phyloP scores from a whole-genome alignment of 257 asterid species.

The Nemophila menziesii region DNA sequence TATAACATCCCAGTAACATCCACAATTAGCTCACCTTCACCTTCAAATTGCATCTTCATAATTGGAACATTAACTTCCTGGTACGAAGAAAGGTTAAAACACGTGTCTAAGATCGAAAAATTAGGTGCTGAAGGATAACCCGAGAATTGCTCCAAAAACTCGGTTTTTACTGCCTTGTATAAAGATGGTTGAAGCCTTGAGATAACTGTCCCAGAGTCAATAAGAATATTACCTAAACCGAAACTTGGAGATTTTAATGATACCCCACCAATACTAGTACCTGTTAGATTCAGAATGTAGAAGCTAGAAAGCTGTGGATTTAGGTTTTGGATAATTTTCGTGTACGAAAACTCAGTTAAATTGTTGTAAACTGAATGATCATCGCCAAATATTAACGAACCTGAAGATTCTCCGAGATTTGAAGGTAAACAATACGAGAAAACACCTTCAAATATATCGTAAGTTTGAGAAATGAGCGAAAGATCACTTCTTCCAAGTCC shows the following conservation, averaged over 20 bases:
- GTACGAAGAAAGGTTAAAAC: conserved; percentile 57
- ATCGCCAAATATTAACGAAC: conserved; percentile 52
- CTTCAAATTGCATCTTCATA: conserved; percentile 49
- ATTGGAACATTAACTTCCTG: conserved; percentile 64
- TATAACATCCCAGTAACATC: conserved; percentile 68
- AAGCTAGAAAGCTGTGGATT: conserved; percentile 49
- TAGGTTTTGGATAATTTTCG: conserved; percentile 35
- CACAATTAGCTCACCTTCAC: conserved; percentile 48
- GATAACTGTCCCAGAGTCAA: conserved; percentile 83
- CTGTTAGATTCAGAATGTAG: conserved; percentile 60
- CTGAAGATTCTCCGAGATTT: conserved; percentile 35
- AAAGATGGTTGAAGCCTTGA: conserved; percentile 67
- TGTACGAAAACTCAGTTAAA: conserved; percentile 45
- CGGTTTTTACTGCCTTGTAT: conserved; percentile 40
- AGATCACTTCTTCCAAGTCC: conserved; percentile 76
- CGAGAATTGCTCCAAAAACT: conserved; percentile 69
- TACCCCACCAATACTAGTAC: conserved; percentile 52
- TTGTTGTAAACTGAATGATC: conserved; percentile 41
- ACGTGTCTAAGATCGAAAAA: conserved; percentile 67
- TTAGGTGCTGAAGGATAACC: conserved; percentile 59
- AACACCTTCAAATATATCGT: conserved; percentile 41
- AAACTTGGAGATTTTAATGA: conserved; percentile 24
- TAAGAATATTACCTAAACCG: conserved; percentile 35
- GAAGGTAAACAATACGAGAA: conserved; percentile 82
- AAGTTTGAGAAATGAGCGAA: conserved; percentile 59